phyloP scores from a whole-genome alignment of 805 yeast genomes.

The Grigorovia humatica region DNA sequence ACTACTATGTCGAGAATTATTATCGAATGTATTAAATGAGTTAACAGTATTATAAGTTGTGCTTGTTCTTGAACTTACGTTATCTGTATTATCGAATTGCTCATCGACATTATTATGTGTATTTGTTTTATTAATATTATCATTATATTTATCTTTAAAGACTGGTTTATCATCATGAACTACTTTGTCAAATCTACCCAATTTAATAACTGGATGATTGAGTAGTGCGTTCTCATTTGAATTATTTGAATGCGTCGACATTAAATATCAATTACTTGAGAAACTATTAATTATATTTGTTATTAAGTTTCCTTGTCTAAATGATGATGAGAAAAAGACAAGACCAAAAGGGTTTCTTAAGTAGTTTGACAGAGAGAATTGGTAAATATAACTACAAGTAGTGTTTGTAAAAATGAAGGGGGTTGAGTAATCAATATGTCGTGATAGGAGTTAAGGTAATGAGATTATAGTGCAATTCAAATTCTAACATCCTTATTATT shows the following conservation, averaged over 20 bases:
- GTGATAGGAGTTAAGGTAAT: not conserved
- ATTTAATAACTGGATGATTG: not conserved
- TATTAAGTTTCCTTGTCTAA: too few species aligned
- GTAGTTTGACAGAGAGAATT: not conserved
- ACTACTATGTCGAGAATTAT: not conserved
- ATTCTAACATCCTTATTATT: not conserved
- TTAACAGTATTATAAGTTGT: not conserved
- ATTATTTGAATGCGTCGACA: not conserved
- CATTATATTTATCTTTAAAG: constrained; percentile 3
- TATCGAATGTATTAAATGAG: not conserved
- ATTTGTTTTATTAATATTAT: too few species aligned
- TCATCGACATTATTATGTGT: not conserved
- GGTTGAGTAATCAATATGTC: not conserved
- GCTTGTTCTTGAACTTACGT: not conserved
- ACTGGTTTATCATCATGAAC: constrained; percentile 7
- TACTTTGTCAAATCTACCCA: constrained; percentile 1
- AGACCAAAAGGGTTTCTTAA: too few species aligned
- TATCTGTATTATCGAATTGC: not conserved
- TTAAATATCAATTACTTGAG: not conserved
- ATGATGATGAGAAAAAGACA: too few species aligned
- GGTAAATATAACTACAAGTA: not conserved
- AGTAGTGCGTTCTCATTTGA: not conserved
- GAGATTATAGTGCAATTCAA: too few species aligned
- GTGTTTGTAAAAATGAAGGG: too few species aligned
- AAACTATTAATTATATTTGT: too few species aligned